Evolutionary conservation across 2,329 filamentous ascomycete genomes (phyloP).

Genomic region (Hypomyces perniciosus): DNA sequence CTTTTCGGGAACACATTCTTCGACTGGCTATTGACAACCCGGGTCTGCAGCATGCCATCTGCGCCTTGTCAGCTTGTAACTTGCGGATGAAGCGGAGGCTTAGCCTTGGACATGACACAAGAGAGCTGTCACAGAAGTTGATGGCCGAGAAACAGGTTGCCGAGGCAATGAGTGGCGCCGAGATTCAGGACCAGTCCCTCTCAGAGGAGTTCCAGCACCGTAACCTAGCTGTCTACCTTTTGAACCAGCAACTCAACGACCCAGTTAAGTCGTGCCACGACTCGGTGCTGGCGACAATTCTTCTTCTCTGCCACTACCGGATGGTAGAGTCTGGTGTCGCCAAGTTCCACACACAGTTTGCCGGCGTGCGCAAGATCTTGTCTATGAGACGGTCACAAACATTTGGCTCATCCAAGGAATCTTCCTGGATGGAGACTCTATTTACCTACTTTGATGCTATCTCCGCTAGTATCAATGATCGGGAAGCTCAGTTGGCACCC

Average conservation of each 20-base stretch:
- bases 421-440: constrained; percentile 85
- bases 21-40: constrained; percentile 70
- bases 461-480: constrained; percentile 84
- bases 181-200: constrained; percentile 57
- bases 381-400: constrained; percentile 55
- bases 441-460: constrained; percentile 95
- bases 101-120: constrained; percentile 52
- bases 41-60: constrained; percentile 87
- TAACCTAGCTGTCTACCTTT: constrained; percentile 68
- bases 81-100: constrained; percentile 75
- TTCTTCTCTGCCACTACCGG: constrained; percentile 85
- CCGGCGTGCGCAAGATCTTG: constrained; percentile 85
- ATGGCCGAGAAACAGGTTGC: constrained; percentile 40
- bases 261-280: constrained; percentile 71
- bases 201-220: constrained; percentile 82
- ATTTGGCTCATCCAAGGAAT: constrained; percentile 52
- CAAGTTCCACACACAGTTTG: constrained; percentile 89
- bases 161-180: constrained; percentile 40
- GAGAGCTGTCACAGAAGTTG: constrained; percentile 43
- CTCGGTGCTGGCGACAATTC: constrained; percentile 78
- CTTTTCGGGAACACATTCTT: constrained; percentile 77
- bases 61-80: constrained; percentile 83
- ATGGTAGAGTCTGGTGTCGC: constrained; percentile 90
- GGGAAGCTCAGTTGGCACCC: constrained; percentile 73
- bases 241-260: constrained; percentile 81